Evolutionary conservation across 805 yeast genomes (phyloP).

Genomic region (Brettanomyces nanus): DNA sequence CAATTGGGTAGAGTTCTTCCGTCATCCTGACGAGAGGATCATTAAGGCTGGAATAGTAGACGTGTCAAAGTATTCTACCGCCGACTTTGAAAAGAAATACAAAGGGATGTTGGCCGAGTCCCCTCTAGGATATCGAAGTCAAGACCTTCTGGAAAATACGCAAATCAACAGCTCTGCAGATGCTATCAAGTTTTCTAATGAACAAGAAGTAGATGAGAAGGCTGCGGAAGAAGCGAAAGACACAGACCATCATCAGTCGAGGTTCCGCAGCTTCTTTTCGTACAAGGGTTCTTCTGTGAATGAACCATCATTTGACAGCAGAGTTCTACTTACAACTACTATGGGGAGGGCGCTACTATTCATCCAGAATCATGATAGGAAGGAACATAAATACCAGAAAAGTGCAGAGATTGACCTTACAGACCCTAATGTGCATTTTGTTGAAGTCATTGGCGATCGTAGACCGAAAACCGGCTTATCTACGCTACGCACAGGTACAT

Average conservation of each 20-base stretch:
- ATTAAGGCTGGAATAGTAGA: conserved; percentile 47
- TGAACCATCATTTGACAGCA: conserved; percentile 17
- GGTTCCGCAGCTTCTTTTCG: conserved; percentile 2
- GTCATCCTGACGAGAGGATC: conserved; percentile 52
- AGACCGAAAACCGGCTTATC: conserved; percentile 10
- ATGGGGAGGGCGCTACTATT: conserved; percentile 58
- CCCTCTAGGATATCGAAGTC: conserved; percentile 42
- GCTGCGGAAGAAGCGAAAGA: conserved; percentile 12
- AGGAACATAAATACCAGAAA: conserved; percentile 33
- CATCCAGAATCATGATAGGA: conserved; percentile 26
- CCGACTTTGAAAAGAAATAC: conserved; percentile 45
- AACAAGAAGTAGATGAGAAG: conserved; percentile 15
- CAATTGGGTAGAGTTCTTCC: conserved; percentile 49
- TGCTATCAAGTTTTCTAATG: conserved; percentile 21
- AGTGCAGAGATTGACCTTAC: conserved; percentile 47
- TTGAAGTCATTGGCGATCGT: conserved; percentile 42
- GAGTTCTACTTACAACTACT: conserved; percentile 51
- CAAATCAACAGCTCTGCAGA: conserved; percentile 11
- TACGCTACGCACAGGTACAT: conserved; percentile 33
- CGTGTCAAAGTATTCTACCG: conserved; percentile 37
- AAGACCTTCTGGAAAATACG: conserved; percentile 20
- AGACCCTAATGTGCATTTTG: conserved; percentile 45
- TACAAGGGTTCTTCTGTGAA: background rate
- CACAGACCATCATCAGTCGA: conserved; percentile 5
- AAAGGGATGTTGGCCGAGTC: conserved; percentile 52